Conservation (phyloP, 2,329 filamentous ascomycete genomes). For the Arthrocladium fulminans region DNA sequence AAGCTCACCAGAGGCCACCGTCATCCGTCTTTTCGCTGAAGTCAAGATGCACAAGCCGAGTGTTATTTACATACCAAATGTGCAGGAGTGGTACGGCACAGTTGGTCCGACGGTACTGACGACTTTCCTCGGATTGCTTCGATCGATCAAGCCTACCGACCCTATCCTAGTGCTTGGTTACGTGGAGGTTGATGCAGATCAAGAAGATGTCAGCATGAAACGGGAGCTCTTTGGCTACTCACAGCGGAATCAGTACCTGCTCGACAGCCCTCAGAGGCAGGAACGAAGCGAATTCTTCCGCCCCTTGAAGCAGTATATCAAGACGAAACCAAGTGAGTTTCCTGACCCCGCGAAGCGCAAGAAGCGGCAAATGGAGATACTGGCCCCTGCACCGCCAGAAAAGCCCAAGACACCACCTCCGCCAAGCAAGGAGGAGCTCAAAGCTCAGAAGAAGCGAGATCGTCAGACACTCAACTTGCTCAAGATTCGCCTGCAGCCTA, state of each 20-base stretch:
- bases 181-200: slow-evolving; percentile 62
- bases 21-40: slow-evolving; percentile 85
- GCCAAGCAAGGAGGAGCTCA: slow-evolving; percentile 70
- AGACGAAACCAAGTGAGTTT: slow-evolving; percentile 72
- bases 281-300: slow-evolving; percentile 72
- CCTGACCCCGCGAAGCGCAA: slow-evolving; percentile 80
- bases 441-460: slow-evolving; percentile 71
- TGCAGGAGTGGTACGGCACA: slow-evolving; percentile 77
- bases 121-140: slow-evolving; percentile 74
- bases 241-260: slow-evolving; percentile 62
- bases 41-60: slow-evolving; percentile 90
- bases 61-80: slow-evolving; percentile 85
- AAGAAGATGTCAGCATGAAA: slow-evolving; percentile 57
- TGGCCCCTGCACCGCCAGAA: slow-evolving; percentile 66
- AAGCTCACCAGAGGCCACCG: slow-evolving; percentile 72
- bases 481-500: slow-evolving; percentile 81
- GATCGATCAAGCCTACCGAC: slow-evolving; percentile 78
- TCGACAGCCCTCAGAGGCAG: slow-evolving; percentile 55
- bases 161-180: slow-evolving; percentile 83
- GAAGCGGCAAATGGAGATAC: slow-evolving; percentile 67
- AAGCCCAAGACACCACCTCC: slow-evolving; percentile 53
- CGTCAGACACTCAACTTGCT: slow-evolving; percentile 74
- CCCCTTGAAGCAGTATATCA: slow-evolving; percentile 64
- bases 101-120: slow-evolving; percentile 57
- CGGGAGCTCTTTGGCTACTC: slow-evolving; percentile 80